Evolutionary conservation across 2,329 filamentous ascomycete species (phyloP).

Genomic region (Colletotrichum sp.): DNA sequence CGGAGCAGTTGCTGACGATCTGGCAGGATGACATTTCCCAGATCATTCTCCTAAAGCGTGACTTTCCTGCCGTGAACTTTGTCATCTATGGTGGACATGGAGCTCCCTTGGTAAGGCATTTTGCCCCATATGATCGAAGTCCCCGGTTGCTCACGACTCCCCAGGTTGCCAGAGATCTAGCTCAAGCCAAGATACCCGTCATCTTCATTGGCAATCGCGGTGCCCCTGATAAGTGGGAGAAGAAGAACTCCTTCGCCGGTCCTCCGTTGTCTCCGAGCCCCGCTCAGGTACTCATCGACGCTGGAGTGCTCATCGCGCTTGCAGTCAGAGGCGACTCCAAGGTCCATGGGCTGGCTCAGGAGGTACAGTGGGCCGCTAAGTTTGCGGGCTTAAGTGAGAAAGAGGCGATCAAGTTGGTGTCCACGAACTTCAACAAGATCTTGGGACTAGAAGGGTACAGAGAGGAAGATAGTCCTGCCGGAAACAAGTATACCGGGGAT

Average conservation of each 20-base stretch:
- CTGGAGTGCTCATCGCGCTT: neutral
- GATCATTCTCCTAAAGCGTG: conserved; percentile 39
- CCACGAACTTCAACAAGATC: conserved; percentile 44
- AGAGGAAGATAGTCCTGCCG: neutral
- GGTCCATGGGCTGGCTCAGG: conserved; percentile 40
- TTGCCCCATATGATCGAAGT: accelerated
- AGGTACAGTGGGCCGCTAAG: conserved; percentile 44
- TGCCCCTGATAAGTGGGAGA: conserved; percentile 38
- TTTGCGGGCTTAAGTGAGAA: conserved; percentile 37
- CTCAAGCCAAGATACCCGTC: conserved; percentile 40
- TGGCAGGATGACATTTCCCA: conserved; percentile 43
- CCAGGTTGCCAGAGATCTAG: conserved; percentile 41
- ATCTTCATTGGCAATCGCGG: conserved; percentile 44
- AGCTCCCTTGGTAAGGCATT: conserved; percentile 35
- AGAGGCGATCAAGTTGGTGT: conserved; percentile 40
- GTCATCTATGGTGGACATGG: conserved; percentile 42
- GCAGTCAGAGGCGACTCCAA: conserved; percentile 35
- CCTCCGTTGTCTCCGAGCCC: conserved; percentile 44
- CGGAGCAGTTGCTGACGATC: neutral
- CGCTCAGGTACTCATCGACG: conserved; percentile 23
- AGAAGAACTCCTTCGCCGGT: conserved; percentile 38
- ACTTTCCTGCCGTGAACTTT: conserved; percentile 34
- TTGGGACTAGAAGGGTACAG: conserved; percentile 32
- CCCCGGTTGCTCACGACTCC: accelerated
- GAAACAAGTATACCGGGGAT: conserved; percentile 28